phyloP scores from a whole-genome alignment of 2,329 filamentous ascomycete species.

The Sclerotinia nivalis region DNA sequence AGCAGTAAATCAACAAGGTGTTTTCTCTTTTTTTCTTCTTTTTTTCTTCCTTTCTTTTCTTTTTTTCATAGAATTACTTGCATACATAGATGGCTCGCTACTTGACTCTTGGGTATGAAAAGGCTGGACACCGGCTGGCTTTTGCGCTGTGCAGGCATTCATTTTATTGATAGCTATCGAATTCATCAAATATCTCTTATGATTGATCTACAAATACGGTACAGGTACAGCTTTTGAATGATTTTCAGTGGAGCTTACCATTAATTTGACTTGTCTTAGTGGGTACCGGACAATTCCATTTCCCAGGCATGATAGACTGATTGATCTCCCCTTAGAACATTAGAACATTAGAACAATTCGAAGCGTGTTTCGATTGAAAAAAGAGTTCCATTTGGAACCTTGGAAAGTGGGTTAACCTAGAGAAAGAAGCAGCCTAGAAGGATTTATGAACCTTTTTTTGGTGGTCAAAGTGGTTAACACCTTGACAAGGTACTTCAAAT shows the following conservation, averaged over 20 bases:
- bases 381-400: not conserved
- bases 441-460: not conserved
- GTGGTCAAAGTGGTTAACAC: not conserved
- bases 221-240: not conserved
- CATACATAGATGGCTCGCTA: not conserved
- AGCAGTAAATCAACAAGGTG: not conserved
- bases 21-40: not conserved
- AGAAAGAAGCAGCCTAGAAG: conserved; percentile 16
- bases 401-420: conserved; percentile 15
- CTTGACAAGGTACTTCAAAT: conserved; percentile 1
- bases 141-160: not conserved
- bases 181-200: conserved; percentile 3
- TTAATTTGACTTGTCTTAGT: not conserved
- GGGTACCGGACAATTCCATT: not conserved
- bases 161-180: conserved; percentile 19
- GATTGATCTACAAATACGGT: conserved; percentile 12
- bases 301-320: conserved; percentile 12
- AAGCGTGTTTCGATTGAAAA: conserved; percentile 13
- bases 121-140: not conserved
- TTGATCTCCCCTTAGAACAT: conserved; percentile 20
- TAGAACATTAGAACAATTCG: conserved; percentile 1
- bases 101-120: not conserved
- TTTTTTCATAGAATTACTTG: not conserved
- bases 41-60: too few relatives aligned
- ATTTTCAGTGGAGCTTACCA: not conserved